A percentile compares a stretch with the other conserved stretches of the same genome.
phyloP scores from a whole-genome alignment of 768 basidiomycete species.

The Hysterangium stoloniferum region DNA sequence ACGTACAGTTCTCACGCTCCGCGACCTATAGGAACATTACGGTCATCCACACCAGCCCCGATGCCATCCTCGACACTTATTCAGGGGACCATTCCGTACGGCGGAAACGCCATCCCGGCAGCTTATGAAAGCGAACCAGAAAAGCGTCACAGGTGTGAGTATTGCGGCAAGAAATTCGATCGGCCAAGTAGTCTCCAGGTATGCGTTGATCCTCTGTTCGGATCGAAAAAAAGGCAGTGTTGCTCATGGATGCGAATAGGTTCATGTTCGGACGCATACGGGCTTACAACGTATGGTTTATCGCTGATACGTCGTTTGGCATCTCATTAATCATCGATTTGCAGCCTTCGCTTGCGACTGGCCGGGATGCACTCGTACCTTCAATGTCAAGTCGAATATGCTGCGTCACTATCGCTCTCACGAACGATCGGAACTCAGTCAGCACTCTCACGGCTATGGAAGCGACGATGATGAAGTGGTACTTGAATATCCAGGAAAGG shows the following conservation, averaged over 20 bases:
- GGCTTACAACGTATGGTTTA: background rate
- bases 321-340: too few relatives aligned
- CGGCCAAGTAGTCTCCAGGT: conserved; percentile 9
- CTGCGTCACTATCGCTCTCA: conserved; percentile 4
- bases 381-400: conserved; percentile 2
- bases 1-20: too few relatives aligned
- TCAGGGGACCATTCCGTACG: too few relatives aligned
- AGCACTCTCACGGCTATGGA: background rate
- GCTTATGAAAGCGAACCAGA: too few relatives aligned
- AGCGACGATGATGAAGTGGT: background rate
- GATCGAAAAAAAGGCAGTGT: background rate
- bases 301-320: too few relatives aligned
- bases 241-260: background rate
- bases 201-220: background rate
- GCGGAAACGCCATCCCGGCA: too few relatives aligned
- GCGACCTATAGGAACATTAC: too few relatives aligned
- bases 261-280: background rate
- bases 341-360: conserved; percentile 1
- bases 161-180: conserved; percentile 9
- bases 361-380: conserved; percentile 4
- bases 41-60: too few relatives aligned
- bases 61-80: too few relatives aligned
- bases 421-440: background rate
- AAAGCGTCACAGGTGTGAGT: conserved; percentile 9
- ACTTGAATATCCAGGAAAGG: background rate